These are phyloP conservation scores for Pseudocercospora crystallina DNA, from an alignment of 2,329 filamentous ascomycete genomes.

Conservation along the genomic window DNA sequence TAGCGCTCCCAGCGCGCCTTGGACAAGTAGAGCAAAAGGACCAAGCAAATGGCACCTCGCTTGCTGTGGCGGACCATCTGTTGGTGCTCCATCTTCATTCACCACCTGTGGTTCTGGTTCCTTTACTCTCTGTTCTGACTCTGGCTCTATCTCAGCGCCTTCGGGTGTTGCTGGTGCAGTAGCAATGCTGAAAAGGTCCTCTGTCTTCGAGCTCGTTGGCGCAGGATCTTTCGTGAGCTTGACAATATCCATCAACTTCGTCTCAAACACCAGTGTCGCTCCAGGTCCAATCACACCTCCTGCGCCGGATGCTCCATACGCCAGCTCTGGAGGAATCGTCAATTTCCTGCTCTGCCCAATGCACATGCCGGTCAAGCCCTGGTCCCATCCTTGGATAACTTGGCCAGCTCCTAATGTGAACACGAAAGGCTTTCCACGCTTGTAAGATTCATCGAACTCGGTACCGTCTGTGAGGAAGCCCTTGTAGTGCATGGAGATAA, in stretches of 20 bases:
- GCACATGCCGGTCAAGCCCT: conserved; percentile 90
- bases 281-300: conserved; percentile 71
- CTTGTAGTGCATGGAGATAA: conserved; percentile 49
- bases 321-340: conserved; percentile 83
- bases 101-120: conserved; percentile 12
- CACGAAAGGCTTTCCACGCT: conserved; percentile 70
- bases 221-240: conserved; percentile 43
- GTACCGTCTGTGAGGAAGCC: conserved; percentile 61
- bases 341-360: conserved; percentile 86
- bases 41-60: conserved; percentile 87
- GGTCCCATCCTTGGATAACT: conserved; percentile 94
- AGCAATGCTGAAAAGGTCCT: conserved; percentile 20
- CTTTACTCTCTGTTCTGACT: conserved; percentile 14
- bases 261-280: conserved; percentile 86
- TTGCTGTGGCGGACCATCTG: conserved; percentile 30
- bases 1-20: conserved; percentile 78
- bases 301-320: conserved; percentile 73
- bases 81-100: conserved; percentile 12
- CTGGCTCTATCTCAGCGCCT: neutral
- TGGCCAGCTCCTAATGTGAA: conserved; percentile 78
- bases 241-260: conserved; percentile 79
- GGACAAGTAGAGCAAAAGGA: conserved; percentile 85
- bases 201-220: neutral
- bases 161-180: conserved; percentile 27
- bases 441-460: conserved; percentile 82